Percentiles rank a stretch among this genome's conserved stretches.
These are phyloP conservation scores for Citrus mangshanensis DNA, from an alignment of 345 rosid species.

Conservation along the genomic window DNA sequence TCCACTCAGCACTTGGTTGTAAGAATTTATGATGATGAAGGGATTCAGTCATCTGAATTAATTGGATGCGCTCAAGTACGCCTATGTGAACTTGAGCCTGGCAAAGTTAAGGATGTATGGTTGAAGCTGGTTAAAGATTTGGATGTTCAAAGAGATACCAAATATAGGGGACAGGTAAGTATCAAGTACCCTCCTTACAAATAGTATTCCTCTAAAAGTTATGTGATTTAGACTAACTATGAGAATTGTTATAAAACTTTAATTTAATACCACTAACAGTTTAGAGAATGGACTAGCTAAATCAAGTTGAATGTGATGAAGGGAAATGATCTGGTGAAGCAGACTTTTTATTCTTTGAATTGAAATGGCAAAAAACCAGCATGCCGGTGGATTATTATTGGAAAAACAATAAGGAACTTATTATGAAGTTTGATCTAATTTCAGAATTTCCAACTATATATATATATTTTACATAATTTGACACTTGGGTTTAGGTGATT, in stretches of 20 bases:
- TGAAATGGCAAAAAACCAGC: not conserved
- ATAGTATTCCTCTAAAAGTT: not conserved
- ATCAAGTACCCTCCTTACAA: not conserved
- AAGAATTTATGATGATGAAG: slow-evolving; percentile 87
- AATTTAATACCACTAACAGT: not conserved
- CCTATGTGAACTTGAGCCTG: slow-evolving; percentile 84
- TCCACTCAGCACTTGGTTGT: slow-evolving; percentile 92
- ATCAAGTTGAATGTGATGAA: not conserved
- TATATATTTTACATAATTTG: not conserved
- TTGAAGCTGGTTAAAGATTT: slow-evolving; percentile 95
- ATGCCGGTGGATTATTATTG: not conserved
- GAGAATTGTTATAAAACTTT: not conserved
- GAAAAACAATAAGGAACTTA: not conserved
- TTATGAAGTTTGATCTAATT: not conserved
- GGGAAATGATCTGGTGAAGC: not conserved
- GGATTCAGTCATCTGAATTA: slow-evolving; percentile 82
- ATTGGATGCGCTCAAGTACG: slow-evolving; percentile 84
- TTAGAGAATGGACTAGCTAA: not conserved
- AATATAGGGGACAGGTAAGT: slow-evolving; percentile 85
- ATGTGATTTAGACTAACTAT: not conserved
- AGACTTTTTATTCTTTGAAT: not conserved
- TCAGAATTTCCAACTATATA: not conserved
- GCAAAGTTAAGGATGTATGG: slow-evolving; percentile 99
- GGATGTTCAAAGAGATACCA: slow-evolving; percentile 91
- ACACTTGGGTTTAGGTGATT: not conserved